Evolutionary conservation across 371 early-diverging fungal genomes (phyloP), one percentile per base, ranked within the genome.

Genomic region (Saksenaea vasiformis): DNA sequence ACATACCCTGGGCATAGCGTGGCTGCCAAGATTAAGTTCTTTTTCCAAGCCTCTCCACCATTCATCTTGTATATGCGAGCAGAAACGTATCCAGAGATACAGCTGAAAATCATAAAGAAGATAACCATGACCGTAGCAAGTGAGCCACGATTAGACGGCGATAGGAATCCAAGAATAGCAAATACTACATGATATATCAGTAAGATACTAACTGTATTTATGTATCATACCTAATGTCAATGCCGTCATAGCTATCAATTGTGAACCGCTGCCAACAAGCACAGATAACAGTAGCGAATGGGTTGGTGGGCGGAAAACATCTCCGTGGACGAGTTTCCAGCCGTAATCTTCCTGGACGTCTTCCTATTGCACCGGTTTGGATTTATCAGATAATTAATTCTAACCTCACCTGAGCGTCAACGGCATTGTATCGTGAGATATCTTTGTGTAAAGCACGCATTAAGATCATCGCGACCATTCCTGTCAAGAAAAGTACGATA

Each of bases 111-210:
- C 80, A 97, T 91, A 71, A 93, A 97, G 66, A 95, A 90, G 47
- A 95, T 82, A 41, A 98, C 84, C 85, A 93, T 91, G 36, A 95
- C 90, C 3, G 96, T 97, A 1, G 86, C 87, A 31, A 98, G 82
- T 3, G 96, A 92, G 31, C 98, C 98, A 54, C 98, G 94, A 74
- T 89, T 92, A 0, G 97, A 95, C 0, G 98, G 98, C 19, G 96
- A 95, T 54, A 98, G 82, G 85, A 98, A 96, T 17, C 98, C 98
- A 41, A 98, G 87, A n/a, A 92, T 88, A 22, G 98, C 97, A 86
- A 98, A 95, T 0, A 90, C 89, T 84, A 83, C 38, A 56, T 53
- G 22, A 37, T 19, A 64, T 15, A 41, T 27, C 31, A 1, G 15
- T 22, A 22, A 10, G 54, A 11, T 7, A 15, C 7, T 1, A 38